A percentile compares a stretch with the other conserved stretches of the same genome.
Evolutionary conservation across 345 rosid genomes (phyloP).

Genomic region (Chamaenerion angustifolium): DNA sequence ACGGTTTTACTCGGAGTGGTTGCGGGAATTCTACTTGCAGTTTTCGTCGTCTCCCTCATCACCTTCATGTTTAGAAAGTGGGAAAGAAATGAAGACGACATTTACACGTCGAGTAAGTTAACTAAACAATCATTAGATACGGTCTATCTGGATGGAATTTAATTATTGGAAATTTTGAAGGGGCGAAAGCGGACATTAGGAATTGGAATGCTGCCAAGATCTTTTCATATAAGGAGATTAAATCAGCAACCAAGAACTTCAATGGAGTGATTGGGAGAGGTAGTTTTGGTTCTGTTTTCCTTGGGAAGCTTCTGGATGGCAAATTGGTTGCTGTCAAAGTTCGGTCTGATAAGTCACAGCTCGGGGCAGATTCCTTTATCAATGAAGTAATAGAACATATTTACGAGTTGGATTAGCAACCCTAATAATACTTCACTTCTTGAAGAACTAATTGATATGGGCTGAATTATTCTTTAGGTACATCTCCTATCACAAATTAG

Average conservation of each 20-base stretch:
- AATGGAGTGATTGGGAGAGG: slow-evolving; percentile 80
- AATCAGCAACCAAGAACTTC: slow-evolving; percentile 61
- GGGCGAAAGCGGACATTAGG: slow-evolving; percentile 41
- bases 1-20: slow-evolving; percentile 42
- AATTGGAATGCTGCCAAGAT: slow-evolving; percentile 77
- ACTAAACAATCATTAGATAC: not conserved
- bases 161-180: slow-evolving; percentile 10
- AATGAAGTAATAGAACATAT: slow-evolving; percentile 43
- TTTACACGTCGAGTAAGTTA: slow-evolving; percentile 34
- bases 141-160: not conserved
- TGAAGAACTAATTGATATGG: not conserved
- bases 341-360: slow-evolving; percentile 65
- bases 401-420: not conserved
- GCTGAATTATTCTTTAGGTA: slow-evolving; percentile 28
- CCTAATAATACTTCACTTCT: not conserved
- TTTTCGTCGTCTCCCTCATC: slow-evolving; percentile 23
- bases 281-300: slow-evolving; percentile 82
- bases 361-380: slow-evolving; percentile 85
- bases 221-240: slow-evolving; percentile 74
- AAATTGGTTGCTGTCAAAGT: slow-evolving; percentile 82
- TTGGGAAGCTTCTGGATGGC: slow-evolving; percentile 68
- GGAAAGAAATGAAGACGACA: slow-evolving; percentile 20
- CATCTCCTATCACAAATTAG: slow-evolving; percentile 57
- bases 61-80: slow-evolving; percentile 28
- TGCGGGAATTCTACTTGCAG: slow-evolving; percentile 44